These are phyloP conservation scores for Aspergillus transmontanensis DNA, from an alignment of 2,329 filamentous ascomycete species.

Conservation along the genomic window DNA sequence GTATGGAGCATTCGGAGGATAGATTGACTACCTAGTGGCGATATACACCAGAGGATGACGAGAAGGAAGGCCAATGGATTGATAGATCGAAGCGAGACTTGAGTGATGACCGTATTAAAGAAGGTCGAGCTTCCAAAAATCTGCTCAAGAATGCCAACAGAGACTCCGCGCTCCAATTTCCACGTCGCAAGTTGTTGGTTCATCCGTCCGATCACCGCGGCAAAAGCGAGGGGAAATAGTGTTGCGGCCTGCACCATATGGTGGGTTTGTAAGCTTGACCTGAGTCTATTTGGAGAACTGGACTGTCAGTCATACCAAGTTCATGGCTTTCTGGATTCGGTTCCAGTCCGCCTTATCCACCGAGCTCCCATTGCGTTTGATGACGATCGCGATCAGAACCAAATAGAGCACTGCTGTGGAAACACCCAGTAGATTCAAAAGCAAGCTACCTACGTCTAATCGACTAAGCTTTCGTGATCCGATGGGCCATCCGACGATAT, in stretches of 20 bases:
- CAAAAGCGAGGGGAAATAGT: neutral
- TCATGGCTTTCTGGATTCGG: no score
- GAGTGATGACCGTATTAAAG: neutral
- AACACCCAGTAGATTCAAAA: no score
- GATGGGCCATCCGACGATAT: no score
- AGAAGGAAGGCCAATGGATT: neutral
- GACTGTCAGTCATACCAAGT: no score
- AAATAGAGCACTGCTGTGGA: no score
- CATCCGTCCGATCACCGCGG: neutral
- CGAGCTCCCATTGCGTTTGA: no score
- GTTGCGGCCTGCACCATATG: neutral
- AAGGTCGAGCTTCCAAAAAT: neutral
- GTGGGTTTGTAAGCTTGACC: no score
- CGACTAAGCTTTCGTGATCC: no score
- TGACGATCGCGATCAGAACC: no score
- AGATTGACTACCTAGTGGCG: constrained; percentile 4
- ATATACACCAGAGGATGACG: constrained; percentile 1
- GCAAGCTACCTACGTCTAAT: no score
- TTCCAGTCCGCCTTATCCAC: no score
- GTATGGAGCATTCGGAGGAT: constrained; percentile 2
- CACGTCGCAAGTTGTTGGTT: constrained; percentile 2
- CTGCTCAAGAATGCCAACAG: neutral
- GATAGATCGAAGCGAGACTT: neutral
- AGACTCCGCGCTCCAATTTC: neutral
- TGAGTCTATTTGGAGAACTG: no score